Conservation (phyloP, 495 filamentous ascomycete genomes). For the Podospora didyma region DNA sequence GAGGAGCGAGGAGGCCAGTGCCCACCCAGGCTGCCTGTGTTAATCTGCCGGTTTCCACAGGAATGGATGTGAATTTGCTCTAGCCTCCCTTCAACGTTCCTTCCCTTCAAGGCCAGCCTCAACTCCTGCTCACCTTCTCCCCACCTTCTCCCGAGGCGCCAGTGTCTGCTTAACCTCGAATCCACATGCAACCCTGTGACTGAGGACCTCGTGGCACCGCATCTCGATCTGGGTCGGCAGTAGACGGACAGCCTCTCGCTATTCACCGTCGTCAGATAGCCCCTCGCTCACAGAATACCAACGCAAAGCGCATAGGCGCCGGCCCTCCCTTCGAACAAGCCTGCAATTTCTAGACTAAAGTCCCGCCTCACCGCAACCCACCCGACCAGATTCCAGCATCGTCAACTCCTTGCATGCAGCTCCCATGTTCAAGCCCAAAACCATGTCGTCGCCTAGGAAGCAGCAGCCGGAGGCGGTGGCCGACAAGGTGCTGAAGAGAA, state of each 20-base stretch:
- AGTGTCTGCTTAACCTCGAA: not conserved
- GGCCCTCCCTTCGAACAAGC: conserved; percentile 23
- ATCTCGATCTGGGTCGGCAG: not conserved
- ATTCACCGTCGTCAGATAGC: conserved; percentile 10
- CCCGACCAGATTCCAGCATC: conserved; percentile 17
- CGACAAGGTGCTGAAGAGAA: conserved; percentile 64
- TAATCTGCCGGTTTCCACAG: conserved; percentile 38
- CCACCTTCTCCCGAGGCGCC: not conserved
- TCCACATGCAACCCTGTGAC: not conserved
- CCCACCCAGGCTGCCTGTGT: conserved; percentile 11
- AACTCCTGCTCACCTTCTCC: not conserved
- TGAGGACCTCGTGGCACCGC: not conserved
- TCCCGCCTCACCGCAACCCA: conserved; percentile 14
- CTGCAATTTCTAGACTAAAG: conserved; percentile 22
- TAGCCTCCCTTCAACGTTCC: conserved; percentile 3
- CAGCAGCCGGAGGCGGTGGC: conserved; percentile 63
- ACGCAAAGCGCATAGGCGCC: conserved; percentile 30
- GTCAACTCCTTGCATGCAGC: conserved; percentile 8
- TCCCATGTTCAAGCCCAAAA: conserved; percentile 27
- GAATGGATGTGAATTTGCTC: conserved; percentile 30
- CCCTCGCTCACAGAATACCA: conserved; percentile 15
- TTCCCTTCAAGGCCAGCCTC: conserved; percentile 2
- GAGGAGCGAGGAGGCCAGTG: conserved; percentile 19
- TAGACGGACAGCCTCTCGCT: not conserved
- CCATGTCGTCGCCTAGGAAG: conserved; percentile 54